These are phyloP conservation scores for Gamsiella multidivaricata DNA, from an alignment of 192 early-diverging fungal species.

Conservation along the genomic window DNA sequence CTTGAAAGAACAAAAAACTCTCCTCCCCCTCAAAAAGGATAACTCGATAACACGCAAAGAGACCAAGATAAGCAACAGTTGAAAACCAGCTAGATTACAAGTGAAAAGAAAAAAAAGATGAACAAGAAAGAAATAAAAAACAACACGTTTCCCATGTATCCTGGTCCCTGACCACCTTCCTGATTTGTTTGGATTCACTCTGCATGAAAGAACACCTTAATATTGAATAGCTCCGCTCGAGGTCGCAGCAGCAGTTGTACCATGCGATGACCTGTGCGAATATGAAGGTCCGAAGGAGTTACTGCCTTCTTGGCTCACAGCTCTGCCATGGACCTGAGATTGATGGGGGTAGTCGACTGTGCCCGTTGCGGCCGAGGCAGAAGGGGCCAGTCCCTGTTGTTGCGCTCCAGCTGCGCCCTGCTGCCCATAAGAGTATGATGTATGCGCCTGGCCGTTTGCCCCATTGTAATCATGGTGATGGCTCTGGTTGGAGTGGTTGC, in stretches of 20 bases:
- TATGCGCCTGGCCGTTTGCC: not conserved
- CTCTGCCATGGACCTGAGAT: not conserved
- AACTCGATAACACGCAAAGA: no score
- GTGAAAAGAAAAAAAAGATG: not conserved
- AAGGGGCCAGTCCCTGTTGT: not conserved
- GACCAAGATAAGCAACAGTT: not conserved
- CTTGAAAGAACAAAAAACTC: no score
- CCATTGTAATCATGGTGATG: conserved; percentile 9
- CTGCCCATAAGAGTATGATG: not conserved
- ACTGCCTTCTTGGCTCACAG: not conserved
- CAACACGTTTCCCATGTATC: no score
- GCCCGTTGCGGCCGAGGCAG: not conserved
- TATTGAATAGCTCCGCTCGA: not conserved
- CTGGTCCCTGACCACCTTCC: no score
- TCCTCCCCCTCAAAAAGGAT: no score
- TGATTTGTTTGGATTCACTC: no score
- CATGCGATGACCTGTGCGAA: not conserved
- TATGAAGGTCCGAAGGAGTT: not conserved
- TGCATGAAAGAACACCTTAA: not conserved
- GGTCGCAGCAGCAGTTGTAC: not conserved
- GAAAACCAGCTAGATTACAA: not conserved
- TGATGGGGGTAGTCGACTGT: no score
- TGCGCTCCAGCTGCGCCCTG: not conserved
- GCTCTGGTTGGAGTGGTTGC: not conserved
- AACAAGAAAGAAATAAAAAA: not conserved